Conservation (phyloP, 768 basidiomycete genomes). For the Panaeolus cyanescens region DNA sequence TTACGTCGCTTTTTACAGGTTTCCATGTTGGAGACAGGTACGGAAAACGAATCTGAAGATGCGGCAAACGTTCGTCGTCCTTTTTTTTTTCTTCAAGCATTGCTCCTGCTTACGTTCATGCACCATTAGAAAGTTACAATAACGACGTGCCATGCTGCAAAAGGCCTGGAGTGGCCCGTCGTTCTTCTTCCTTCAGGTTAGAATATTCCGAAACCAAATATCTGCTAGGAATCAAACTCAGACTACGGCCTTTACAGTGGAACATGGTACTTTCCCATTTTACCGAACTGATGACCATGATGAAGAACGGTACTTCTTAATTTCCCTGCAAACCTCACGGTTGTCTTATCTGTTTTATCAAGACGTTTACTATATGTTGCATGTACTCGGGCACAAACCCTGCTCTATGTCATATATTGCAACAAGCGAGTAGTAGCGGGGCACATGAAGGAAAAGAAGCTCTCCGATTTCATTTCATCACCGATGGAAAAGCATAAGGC, state of each 20-base stretch:
- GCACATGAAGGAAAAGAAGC: constrained; percentile 46
- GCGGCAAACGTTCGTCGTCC: background rate
- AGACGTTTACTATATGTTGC: constrained; percentile 89
- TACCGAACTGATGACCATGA: constrained; percentile 71
- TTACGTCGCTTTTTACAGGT: constrained; percentile 75
- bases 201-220: background rate
- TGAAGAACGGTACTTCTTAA: constrained; percentile 63
- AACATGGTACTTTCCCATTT: constrained; percentile 76
- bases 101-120: background rate
- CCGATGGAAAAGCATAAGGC: constrained; percentile 46
- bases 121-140: constrained; percentile 72
- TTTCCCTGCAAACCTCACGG: background rate
- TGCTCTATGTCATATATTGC: constrained; percentile 61
- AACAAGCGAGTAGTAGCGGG: constrained; percentile 54
- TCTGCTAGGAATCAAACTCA: constrained; percentile 4
- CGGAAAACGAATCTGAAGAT: constrained; percentile 60
- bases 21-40: constrained; percentile 82
- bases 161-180: constrained; percentile 92
- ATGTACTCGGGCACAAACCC: constrained; percentile 79
- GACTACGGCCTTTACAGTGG: constrained; percentile 45
- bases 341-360: constrained; percentile 4
- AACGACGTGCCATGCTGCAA: constrained; percentile 86
- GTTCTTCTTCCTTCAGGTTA: constrained; percentile 77
- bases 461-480: constrained; percentile 60
- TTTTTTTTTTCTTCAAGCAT: background rate